phyloP scores from a whole-genome alignment of 768 basidiomycete species.

The Daedalea quercina region DNA sequence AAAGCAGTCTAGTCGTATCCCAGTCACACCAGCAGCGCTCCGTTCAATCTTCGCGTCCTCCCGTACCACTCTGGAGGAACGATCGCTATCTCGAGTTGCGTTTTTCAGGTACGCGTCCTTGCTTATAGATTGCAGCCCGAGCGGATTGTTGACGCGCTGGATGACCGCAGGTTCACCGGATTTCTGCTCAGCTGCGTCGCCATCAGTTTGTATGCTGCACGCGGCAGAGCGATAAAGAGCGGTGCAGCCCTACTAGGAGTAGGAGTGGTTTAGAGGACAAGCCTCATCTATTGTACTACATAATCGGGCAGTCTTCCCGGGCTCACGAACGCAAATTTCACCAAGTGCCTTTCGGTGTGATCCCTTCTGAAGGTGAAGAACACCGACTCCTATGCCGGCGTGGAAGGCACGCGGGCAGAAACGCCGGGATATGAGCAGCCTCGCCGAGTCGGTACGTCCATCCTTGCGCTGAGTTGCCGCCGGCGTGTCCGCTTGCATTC shows the following conservation, averaged over 20 bases:
- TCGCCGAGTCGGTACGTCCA: neutral
- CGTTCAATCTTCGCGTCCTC: conserved; percentile 85
- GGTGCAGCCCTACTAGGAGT: conserved; percentile 66
- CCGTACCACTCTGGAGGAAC: conserved; percentile 72
- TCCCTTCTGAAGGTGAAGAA: neutral
- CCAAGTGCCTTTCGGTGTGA: neutral
- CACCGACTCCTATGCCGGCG: neutral
- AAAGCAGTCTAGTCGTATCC: conserved; percentile 51
- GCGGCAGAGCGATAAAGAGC: conserved; percentile 60
- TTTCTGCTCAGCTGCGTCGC: conserved; percentile 78
- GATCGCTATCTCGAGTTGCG: conserved; percentile 76
- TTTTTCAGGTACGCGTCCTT: conserved; percentile 62
- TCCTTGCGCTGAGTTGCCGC: neutral
- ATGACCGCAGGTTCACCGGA: conserved; percentile 57
- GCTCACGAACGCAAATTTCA: too few relatives aligned
- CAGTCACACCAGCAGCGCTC: conserved; percentile 76
- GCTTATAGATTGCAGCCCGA: neutral
- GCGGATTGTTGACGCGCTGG: neutral
- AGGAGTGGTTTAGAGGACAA: conserved; percentile 23
- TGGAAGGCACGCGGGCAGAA: neutral
- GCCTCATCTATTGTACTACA: neutral
- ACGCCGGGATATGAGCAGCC: neutral
- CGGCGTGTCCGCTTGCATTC: neutral
- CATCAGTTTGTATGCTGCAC: conserved; percentile 69
- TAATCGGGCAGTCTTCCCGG: neutral